Conservation (phyloP, 2,329 filamentous ascomycete species). For the Alternaria hordeiaustralica region DNA sequence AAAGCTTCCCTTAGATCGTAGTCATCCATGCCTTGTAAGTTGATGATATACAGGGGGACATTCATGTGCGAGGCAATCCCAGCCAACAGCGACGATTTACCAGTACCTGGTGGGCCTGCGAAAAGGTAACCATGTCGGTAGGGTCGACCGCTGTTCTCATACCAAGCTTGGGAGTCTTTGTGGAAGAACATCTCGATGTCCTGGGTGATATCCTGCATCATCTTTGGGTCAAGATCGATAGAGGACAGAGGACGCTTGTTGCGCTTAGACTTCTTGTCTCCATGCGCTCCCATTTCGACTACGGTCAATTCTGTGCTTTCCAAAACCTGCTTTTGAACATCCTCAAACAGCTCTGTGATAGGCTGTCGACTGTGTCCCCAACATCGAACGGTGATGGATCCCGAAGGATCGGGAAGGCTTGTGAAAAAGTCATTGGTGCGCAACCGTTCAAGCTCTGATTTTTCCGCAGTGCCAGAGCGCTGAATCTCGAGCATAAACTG, state of each 20-base stretch:
- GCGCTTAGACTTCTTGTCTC: background rate
- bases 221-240: conserved; percentile 9
- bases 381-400: conserved; percentile 3
- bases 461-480: background rate
- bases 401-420: background rate
- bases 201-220: conserved; percentile 2
- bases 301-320: background rate
- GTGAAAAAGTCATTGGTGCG: background rate
- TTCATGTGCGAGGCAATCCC: conserved; percentile 48
- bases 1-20: conserved; percentile 14
- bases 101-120: conserved; percentile 44
- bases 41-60: conserved; percentile 39
- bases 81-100: conserved; percentile 49
- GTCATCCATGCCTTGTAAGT: conserved; percentile 16
- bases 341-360: background rate
- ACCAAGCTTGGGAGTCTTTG: conserved; percentile 6
- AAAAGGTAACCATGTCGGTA: conserved; percentile 43
- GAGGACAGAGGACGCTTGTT: conserved; percentile 10
- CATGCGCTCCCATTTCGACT: background rate
- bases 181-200: conserved; percentile 10
- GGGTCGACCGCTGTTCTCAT: conserved; percentile 12
- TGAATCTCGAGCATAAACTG: background rate
- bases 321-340: background rate
- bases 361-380: conserved; percentile 9
- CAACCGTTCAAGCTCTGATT: background rate